These are phyloP conservation scores for Catunica adiposa DNA, from an alignment of 2,329 filamentous ascomycete genomes.

Conservation along the genomic window DNA sequence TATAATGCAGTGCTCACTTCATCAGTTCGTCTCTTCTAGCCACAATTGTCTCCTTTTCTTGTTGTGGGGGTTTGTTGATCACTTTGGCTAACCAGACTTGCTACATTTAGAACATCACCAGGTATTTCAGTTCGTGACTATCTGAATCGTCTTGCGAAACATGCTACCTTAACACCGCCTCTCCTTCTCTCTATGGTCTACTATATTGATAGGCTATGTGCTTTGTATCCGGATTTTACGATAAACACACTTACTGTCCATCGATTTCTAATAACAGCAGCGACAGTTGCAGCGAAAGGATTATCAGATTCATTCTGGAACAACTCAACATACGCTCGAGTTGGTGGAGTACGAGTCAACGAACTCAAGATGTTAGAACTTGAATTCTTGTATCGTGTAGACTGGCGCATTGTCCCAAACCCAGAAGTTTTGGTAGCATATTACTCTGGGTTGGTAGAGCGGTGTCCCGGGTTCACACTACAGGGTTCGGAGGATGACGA, in stretches of 20 bases:
- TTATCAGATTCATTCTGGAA: constrained; percentile 97
- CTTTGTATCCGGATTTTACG: constrained; percentile 83
- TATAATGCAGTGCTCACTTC: too few relatives aligned
- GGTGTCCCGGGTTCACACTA: constrained; percentile 39
- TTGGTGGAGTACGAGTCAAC: constrained; percentile 78
- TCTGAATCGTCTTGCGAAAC: constrained; percentile 76
- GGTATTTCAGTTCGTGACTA: constrained; percentile 93
- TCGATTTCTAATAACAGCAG: constrained; percentile 88
- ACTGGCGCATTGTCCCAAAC: constrained; percentile 94
- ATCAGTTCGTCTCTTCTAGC: too few relatives aligned
- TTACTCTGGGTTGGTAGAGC: constrained; percentile 69
- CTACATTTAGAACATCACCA: constrained; percentile 41
- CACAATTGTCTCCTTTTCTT: too few relatives aligned
- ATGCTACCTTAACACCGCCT: constrained; percentile 83
- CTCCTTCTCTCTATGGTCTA: constrained; percentile 98
- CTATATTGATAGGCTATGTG: constrained; percentile 90
- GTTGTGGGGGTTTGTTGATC: not conserved
- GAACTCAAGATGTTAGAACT: constrained; percentile 85
- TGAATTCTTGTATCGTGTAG: constrained; percentile 79
- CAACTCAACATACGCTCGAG: constrained; percentile 86
- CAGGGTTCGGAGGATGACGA: constrained; percentile 26
- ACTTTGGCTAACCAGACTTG: not conserved
- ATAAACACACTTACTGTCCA: constrained; percentile 94
- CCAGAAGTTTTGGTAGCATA: constrained; percentile 89
- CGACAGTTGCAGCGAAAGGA: constrained; percentile 89